A percentile compares a stretch with the other conserved stretches of the same genome.
phyloP scores from a whole-genome alignment of 495 filamentous ascomycete genomes.

The Neurospora intermedia region DNA sequence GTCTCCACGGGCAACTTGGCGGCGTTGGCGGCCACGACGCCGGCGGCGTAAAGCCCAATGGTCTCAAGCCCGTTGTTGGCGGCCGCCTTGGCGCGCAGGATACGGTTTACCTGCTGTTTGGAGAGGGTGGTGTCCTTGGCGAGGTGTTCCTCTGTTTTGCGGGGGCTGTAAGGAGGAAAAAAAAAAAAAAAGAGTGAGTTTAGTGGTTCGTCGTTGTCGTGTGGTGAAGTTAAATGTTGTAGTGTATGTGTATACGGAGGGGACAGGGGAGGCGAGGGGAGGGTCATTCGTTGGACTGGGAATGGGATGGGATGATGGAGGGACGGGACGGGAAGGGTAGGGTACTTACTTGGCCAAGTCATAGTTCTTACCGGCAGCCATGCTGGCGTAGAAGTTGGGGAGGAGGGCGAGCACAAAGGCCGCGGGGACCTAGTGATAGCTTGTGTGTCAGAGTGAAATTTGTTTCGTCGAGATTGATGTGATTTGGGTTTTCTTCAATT shows the following conservation, averaged over 20 bases:
- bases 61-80: constrained; percentile 39
- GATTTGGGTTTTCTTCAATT: background rate
- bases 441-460: background rate
- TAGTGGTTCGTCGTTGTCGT: background rate
- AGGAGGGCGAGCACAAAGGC: constrained; percentile 30
- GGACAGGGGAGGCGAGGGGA: background rate
- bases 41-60: constrained; percentile 37
- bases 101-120: constrained; percentile 21
- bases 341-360: constrained; percentile 23
- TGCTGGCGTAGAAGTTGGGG: constrained; percentile 26
- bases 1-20: constrained; percentile 20
- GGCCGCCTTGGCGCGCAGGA: constrained; percentile 39
- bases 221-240: background rate
- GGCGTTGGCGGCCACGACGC: constrained; percentile 39
- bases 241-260: too few species aligned
- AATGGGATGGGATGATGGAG: background rate
- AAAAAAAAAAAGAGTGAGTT: background rate
- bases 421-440: constrained; percentile 30
- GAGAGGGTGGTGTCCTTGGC: constrained; percentile 31
- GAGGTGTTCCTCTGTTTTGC: constrained; percentile 15
- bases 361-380: constrained; percentile 30
- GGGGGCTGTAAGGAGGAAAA: constrained; percentile 8
- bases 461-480: background rate
- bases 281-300: background rate
- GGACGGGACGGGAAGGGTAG: background rate